Conservation (phyloP, 345 rosid species). For the Limnanthes douglasii region DNA sequence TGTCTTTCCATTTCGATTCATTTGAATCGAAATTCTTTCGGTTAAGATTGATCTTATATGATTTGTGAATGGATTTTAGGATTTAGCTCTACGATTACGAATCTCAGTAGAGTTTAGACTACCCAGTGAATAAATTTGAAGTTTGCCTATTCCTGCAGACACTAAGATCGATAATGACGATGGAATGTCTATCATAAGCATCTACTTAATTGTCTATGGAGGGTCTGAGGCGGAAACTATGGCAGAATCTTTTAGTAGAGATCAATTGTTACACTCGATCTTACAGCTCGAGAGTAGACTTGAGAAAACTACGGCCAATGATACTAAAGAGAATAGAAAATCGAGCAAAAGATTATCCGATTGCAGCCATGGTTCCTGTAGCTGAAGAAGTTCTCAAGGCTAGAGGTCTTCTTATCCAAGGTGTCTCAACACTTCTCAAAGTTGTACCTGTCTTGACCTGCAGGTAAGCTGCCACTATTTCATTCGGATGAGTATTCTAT, state of each 20-base stretch:
- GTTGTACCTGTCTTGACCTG: conserved; percentile 44
- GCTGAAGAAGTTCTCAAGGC: conserved; percentile 52
- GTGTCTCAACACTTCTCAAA: conserved; percentile 44
- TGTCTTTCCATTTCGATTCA: neutral
- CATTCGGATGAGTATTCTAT: neutral
- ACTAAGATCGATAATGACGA: neutral
- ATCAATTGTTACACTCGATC: conserved; percentile 15
- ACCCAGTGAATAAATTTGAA: neutral
- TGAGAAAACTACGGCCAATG: conserved; percentile 64
- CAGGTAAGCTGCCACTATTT: conserved; percentile 42
- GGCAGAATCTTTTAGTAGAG: conserved; percentile 4
- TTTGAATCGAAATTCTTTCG: no score
- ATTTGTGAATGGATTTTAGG: neutral
- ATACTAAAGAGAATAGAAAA: conserved; percentile 54
- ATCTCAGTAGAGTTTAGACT: no score
- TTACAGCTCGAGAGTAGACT: conserved; percentile 34
- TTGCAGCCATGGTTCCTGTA: conserved; percentile 40
- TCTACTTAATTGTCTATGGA: conserved; percentile 9
- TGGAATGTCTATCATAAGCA: conserved; percentile 5
- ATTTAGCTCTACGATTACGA: no score
- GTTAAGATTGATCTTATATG: neutral
- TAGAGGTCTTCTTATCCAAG: conserved; percentile 33
- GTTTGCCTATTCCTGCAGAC: neutral
- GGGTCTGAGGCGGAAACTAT: conserved; percentile 17
- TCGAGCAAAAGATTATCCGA: conserved; percentile 59